Evolutionary conservation across 257 asterid genomes (phyloP), one percentile per base, ranked within the genome.

Genomic region (Apocynum venetum): DNA sequence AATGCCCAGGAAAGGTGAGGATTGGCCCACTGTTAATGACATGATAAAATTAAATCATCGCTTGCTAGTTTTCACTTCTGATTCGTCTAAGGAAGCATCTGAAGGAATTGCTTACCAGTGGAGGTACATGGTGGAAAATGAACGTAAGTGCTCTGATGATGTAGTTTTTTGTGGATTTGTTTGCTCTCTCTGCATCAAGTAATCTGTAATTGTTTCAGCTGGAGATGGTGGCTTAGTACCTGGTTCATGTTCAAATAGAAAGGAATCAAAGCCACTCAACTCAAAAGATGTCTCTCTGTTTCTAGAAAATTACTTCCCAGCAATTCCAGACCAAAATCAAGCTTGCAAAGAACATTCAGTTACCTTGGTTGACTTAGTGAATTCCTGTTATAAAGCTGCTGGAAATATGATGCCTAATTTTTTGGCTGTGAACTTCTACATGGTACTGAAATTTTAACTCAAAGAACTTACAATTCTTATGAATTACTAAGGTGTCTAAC

Each of bases 61-160:
- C 66, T 77, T 93, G 72, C 82, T 95, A 17, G 99, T 95, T 88
- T 95, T 95, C 77, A 95, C 99, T 69, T 95, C 98, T 73, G 99
- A 95, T 88, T 86, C 97, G 64, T 91, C 97, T 4, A 93, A 95
- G 78, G 99, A 95, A 86, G 88, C 93, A 31, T 68, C 79, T 55
- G 99, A 95, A 90, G 99, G 93, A 81, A 84, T 95, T 57, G 97
- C 99, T 44, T 91, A 93, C 80, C 98, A 95, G 79, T 95, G 99
- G 99, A 93, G 79, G 82, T 92, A 95, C 89, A 93, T 95, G 97
- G 89, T 93, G 79, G 99, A 95, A 85, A 95, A 93, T 71, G 97
- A 91, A 80, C 20, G 99, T 95, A 84, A 85, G 98, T 85, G 57
- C 63, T 74, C 55, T 20, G 8, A 31, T 38, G 55, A 41, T n/a